phyloP scores from a whole-genome alignment of 140 eudicot species.

The Oenanthe javanica region DNA sequence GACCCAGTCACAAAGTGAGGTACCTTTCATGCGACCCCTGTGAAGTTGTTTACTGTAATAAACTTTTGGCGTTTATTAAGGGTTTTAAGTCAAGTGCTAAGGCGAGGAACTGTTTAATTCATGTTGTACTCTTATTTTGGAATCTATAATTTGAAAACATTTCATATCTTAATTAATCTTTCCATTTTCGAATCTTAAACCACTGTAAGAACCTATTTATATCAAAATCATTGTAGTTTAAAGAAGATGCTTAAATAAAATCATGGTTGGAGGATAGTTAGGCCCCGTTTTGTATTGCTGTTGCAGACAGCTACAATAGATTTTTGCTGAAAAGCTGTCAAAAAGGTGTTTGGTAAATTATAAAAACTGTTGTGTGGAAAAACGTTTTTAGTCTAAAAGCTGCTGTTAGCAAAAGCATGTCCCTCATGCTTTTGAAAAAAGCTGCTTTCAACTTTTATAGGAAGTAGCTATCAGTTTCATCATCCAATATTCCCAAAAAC shows the following conservation, averaged over 20 bases:
- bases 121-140: not conserved
- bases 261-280: not conserved
- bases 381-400: too few species aligned
- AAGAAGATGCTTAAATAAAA: not conserved
- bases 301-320: too few species aligned
- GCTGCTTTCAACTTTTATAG: too few species aligned
- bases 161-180: not conserved
- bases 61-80: not conserved
- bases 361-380: too few species aligned
- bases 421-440: too few species aligned
- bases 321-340: too few species aligned
- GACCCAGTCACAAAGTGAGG: not conserved
- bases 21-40: not conserved
- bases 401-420: too few species aligned
- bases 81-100: not conserved
- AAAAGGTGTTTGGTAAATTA: too few species aligned
- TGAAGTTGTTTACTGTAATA: not conserved
- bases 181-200: not conserved
- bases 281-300: too few species aligned
- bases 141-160: not conserved
- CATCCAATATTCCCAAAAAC: too few species aligned
- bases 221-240: not conserved
- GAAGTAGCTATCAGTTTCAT: too few species aligned
- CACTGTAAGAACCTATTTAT: not conserved
- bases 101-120: not conserved